Base-by-base conservation (phyloP, 2,329 filamentous ascomycete genomes). In the Phaeosphaeriaceae sp. region DNA sequence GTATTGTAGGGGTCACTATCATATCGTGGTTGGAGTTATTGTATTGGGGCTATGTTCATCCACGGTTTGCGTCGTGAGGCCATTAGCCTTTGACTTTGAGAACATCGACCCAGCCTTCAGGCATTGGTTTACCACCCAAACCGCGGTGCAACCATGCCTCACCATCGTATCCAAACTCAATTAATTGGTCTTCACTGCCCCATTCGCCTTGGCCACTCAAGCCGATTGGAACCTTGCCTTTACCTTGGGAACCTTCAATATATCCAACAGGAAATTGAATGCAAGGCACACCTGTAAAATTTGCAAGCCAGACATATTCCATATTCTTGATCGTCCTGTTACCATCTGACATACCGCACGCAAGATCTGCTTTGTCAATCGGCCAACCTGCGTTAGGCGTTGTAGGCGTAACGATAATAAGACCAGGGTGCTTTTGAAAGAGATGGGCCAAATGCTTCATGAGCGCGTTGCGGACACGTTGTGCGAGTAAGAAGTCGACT, bases 281-380 rank as follows among this genome's bases (percentile, higher is more conserved):
- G 1, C 89, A 85, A 1, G 92, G 92, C 40, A 87, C 86, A 0
- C 92, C 92, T 0, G 81, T 84, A 61, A 91, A 87, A 73, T 97
- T 97, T 6, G 92, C 88, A 29, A 96, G 74, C 83, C 89, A 96
- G 13, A 89, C 86, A 73, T 90, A 96, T 71, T 87, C 84, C 90
- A 96, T 96, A 66, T 84, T 89, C 20, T 83, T 79, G n/a, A 96
- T 77, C 13, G 84, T 86, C 52, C 76, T 79, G 68, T 94, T 91
- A 0, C 81, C 87, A 70, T 97, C 88, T 30, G 81, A 87, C 58
- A 90, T 77, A 2, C 92, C 92, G 38, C 79, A 74, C 6, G 67
- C 59, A 4, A 85, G 68, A 63, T 92, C 86, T n/a, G 76, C 76
- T 13, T 85, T 77, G 33, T 89, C 86, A 9, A 87, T 84, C 34